Base-by-base conservation (phyloP, 768 basidiomycete genomes). In the Cytidiella melzeri region DNA sequence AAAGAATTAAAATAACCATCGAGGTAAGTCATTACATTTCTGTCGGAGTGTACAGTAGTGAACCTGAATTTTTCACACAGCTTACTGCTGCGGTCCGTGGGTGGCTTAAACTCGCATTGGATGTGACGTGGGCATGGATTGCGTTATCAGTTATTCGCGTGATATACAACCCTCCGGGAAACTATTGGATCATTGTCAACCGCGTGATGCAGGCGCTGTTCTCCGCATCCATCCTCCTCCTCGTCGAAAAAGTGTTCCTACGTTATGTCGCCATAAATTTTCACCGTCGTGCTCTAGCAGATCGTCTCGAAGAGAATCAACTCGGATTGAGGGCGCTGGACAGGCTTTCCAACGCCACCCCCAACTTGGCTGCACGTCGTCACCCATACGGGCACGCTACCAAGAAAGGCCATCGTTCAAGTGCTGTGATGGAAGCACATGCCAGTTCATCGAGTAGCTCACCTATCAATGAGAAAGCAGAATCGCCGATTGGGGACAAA, bases 211-310 rank as follows among this genome's bases (percentile, higher is more conserved):
- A 85, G 75, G 74, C 72, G 27, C 57, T 79, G 36, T 80, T 79
- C 54, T 61, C 73, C 10, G 63, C 69, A 0, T 58, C 64, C 0
- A 46, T 76, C 26, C 66, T 79, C 41, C 59, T 80, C 1, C 68
- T 79, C 11, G 70, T 63, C 24, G 78, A 80, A 60, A 80, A 79
- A 61, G 62, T 85, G 30, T 80, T 84, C 62, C 64, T 91, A 26
- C 84, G 81, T 57, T 81, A 82, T 52, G 79, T 89, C 40, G 87
- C 88, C 24, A 88, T 88, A 67, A 85, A 80, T 55, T 91, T 90
- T 61, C 87, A 90, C 61, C 74, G 80, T 54, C 84, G 77, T 48
- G 85, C 87, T 1, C 75, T 89, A 19, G 80, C 84, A 9, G 87
- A 89, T 47, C 81, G 87, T 30, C 66, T 89, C 13, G 69, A 71